These are phyloP conservation scores for Hanseniaspora uvarum DNA, from an alignment of 1,139 yeast genomes.

Conservation along the genomic window DNA sequence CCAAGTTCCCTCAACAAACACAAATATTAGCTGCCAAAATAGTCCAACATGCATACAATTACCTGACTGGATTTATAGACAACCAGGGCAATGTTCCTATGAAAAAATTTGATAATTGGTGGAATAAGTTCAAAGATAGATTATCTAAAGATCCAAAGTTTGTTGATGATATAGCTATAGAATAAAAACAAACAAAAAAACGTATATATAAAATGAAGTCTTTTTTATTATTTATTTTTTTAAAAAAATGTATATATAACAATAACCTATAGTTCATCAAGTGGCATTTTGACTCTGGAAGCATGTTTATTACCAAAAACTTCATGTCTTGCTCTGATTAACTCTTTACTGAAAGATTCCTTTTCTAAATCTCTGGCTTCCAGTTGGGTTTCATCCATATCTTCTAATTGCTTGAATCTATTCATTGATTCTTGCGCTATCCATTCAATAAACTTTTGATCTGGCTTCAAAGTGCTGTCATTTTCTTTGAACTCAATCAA, in stretches of 20 bases:
- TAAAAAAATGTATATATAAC: too few relatives aligned
- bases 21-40: slow-evolving; percentile 67
- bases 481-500: slow-evolving; percentile 34
- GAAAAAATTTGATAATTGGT: slow-evolving; percentile 87
- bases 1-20: slow-evolving; percentile 32
- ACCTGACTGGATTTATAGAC: slow-evolving; percentile 74
- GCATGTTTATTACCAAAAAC: slow-evolving; percentile 78
- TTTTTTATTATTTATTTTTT: too few relatives aligned
- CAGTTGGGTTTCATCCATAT: slow-evolving; percentile 25
- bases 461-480: slow-evolving; percentile 25
- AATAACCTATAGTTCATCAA: slow-evolving; percentile 22
- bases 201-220: neutral
- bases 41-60: slow-evolving; percentile 85
- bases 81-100: slow-evolving; percentile 71
- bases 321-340: slow-evolving; percentile 53
- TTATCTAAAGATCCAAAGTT: slow-evolving; percentile 73
- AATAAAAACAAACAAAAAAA: too few relatives aligned
- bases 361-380: slow-evolving; percentile 28
- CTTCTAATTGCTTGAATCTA: slow-evolving; percentile 31
- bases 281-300: slow-evolving; percentile 27
- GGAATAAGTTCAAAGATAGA: slow-evolving; percentile 77
- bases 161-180: slow-evolving; percentile 40
- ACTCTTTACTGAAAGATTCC: slow-evolving; percentile 36
- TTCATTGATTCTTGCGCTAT: slow-evolving; percentile 42
- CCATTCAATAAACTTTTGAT: slow-evolving; percentile 47